phyloP scores from a whole-genome alignment of 768 basidiomycete genomes.

The Mycena capillaripes region DNA sequence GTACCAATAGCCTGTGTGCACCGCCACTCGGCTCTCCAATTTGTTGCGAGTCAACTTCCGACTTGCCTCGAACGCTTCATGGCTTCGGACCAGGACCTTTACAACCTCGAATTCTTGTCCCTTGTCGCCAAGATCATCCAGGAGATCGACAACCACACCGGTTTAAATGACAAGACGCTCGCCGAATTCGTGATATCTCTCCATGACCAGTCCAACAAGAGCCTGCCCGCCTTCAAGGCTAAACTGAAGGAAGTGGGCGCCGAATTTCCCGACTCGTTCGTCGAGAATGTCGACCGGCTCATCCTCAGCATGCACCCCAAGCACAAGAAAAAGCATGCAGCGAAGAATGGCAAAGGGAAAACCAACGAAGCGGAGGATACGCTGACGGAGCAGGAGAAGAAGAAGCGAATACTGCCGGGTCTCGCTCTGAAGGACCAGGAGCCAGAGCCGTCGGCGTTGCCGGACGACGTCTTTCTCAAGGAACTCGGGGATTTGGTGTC shows the following conservation, averaged over 20 bases:
- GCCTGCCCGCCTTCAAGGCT: conserved; percentile 83
- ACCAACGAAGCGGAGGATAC: conserved; percentile 46
- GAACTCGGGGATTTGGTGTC: conserved; percentile 93
- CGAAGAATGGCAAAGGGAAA: conserved; percentile 53
- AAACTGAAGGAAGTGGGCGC: conserved; percentile 85
- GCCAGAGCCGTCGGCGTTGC: conserved; percentile 64
- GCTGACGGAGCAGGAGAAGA: conserved; percentile 77
- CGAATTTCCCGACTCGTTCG: conserved; percentile 89
- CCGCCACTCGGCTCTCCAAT: neutral
- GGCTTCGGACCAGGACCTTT: conserved; percentile 67
- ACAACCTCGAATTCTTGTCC: conserved; percentile 94
- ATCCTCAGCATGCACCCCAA: conserved; percentile 96
- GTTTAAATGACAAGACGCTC: conserved; percentile 89
- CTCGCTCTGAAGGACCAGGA: conserved; percentile 86
- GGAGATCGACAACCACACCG: conserved; percentile 91
- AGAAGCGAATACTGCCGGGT: conserved; percentile 91
- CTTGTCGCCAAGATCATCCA: conserved; percentile 93
- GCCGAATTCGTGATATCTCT: conserved; percentile 96
- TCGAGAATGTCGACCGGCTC: conserved; percentile 94
- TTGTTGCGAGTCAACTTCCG: too few species aligned
- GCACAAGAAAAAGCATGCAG: conserved; percentile 82
- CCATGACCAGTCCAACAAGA: conserved; percentile 84
- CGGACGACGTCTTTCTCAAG: conserved; percentile 87
- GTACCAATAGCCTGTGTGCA: neutral
- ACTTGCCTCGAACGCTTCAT: too few species aligned